These are phyloP conservation scores for Rickenella mellea DNA, from an alignment of 768 basidiomycete species.

Conservation along the genomic window DNA sequence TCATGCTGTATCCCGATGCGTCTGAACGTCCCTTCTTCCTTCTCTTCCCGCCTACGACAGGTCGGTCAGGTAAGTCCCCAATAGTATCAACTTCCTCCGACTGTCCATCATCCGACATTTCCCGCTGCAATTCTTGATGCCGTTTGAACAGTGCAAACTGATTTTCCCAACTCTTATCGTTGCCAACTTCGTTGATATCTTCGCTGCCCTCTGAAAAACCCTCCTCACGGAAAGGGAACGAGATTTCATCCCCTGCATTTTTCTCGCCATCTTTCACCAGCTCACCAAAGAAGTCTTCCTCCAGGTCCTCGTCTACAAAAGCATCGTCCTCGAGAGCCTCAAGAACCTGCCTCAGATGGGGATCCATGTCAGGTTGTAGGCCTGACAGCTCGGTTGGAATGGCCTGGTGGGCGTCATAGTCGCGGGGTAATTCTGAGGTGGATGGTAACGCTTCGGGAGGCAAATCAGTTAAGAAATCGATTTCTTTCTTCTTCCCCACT, in stretches of 20 bases:
- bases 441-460: conserved; percentile 71
- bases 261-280: conserved; percentile 67
- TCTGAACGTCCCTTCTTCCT: conserved; percentile 70
- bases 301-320: conserved; percentile 71
- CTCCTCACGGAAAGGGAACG: conserved; percentile 61
- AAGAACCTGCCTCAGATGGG: conserved; percentile 82
- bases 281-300: conserved; percentile 70
- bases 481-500: conserved; percentile 27
- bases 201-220: conserved; percentile 26
- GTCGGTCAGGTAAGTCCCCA: conserved; percentile 60
- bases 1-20: conserved; percentile 95
- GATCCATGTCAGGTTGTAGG: conserved; percentile 94
- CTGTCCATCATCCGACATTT: conserved; percentile 40
- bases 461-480: conserved; percentile 42
- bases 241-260: conserved; percentile 45
- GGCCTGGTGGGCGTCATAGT: conserved; percentile 67
- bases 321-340: conserved; percentile 96
- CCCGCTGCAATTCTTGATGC: conserved; percentile 24
- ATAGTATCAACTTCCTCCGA: conserved; percentile 80
- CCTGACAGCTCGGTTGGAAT: conserved; percentile 80
- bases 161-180: conserved; percentile 60
- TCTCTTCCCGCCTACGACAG: conserved; percentile 70
- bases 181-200: conserved; percentile 17
- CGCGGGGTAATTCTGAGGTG: conserved; percentile 59
- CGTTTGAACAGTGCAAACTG: conserved; percentile 74